These are phyloP conservation scores for Gremmenia infestans DNA, from an alignment of 2,329 filamentous ascomycete species.

Conservation along the genomic window DNA sequence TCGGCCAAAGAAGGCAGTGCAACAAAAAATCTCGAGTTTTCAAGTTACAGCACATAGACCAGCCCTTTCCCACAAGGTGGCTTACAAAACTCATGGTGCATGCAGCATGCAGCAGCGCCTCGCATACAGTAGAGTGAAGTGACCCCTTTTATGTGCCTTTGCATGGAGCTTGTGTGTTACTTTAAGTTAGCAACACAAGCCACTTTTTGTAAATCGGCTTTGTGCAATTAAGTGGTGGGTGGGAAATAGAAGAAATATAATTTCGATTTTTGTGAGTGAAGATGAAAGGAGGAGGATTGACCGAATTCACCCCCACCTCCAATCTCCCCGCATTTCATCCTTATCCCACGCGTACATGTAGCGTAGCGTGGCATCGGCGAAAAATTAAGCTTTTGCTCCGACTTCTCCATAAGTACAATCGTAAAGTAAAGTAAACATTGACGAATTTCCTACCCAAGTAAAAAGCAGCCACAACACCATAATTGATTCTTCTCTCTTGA, in stretches of 20 bases:
- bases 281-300: too few relatives aligned
- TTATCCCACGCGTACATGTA: not conserved
- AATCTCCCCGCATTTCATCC: slow-evolving; percentile 1
- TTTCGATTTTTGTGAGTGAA: too few relatives aligned
- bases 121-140: not conserved
- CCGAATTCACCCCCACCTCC: not conserved
- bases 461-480: not conserved
- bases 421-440: slow-evolving; percentile 11
- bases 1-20: not conserved
- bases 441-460: not conserved
- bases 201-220: too few relatives aligned
- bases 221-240: too few relatives aligned
- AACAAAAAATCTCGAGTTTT: not conserved
- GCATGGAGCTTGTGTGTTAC: not conserved
- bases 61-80: not conserved
- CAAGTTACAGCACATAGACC: not conserved
- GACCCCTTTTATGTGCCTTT: not conserved
- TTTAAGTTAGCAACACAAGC: not conserved
- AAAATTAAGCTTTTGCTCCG: slow-evolving; percentile 6
- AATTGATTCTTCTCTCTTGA: not conserved
- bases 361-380: too few relatives aligned
- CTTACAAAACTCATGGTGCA: slow-evolving; percentile 2
- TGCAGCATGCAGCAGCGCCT: slow-evolving; percentile 7
- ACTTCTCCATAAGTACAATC: not conserved
- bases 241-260: not conserved